Percentiles rank a stretch among this genome's conserved stretches.
phyloP scores from a whole-genome alignment of 1,284 basidiomycete genomes.

The Hymenochaete sp. region DNA sequence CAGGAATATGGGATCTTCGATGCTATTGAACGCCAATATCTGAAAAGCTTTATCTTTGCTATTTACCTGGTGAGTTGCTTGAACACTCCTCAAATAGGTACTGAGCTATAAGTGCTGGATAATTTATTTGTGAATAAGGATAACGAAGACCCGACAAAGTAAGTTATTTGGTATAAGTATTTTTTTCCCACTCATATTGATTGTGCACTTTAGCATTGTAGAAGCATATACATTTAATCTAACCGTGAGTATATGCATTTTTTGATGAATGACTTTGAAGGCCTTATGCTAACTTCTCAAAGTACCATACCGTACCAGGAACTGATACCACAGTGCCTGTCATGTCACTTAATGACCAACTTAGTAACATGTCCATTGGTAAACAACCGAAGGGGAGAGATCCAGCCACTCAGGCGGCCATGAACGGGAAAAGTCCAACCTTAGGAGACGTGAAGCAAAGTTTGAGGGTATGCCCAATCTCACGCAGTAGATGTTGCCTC shows the following conservation, averaged over 20 bases:
- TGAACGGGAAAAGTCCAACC: constrained; percentile 22
- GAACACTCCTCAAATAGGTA: no score
- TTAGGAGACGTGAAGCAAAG: constrained; percentile 22
- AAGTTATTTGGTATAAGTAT: constrained; percentile 22
- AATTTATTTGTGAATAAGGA: constrained; percentile 37
- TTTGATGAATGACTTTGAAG: neutral
- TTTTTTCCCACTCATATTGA: constrained; percentile 5
- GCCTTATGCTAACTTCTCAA: neutral
- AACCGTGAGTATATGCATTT: constrained; percentile 34
- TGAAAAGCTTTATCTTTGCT: constrained; percentile 73
- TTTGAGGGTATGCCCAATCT: constrained; percentile 17
- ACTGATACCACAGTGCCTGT: constrained; percentile 19
- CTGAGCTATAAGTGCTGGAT: constrained; percentile 15
- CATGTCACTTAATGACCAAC: constrained; percentile 20
- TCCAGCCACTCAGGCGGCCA: constrained; percentile 17
- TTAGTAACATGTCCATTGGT: constrained; percentile 16
- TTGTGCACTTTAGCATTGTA: constrained; percentile 46
- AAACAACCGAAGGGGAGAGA: constrained; percentile 9
- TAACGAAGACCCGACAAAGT: constrained; percentile 73
- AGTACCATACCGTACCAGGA: constrained; percentile 22
- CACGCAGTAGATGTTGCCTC: neutral
- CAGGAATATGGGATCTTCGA: constrained; percentile 78
- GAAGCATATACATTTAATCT: constrained; percentile 81
- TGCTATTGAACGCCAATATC: constrained; percentile 66
- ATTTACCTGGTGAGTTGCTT: constrained; percentile 56